Percentiles rank a stretch among this genome's conserved stretches.
These are phyloP conservation scores for Hortiboletus flavorubellus DNA, from an alignment of 768 basidiomycete genomes.

Conservation along the genomic window DNA sequence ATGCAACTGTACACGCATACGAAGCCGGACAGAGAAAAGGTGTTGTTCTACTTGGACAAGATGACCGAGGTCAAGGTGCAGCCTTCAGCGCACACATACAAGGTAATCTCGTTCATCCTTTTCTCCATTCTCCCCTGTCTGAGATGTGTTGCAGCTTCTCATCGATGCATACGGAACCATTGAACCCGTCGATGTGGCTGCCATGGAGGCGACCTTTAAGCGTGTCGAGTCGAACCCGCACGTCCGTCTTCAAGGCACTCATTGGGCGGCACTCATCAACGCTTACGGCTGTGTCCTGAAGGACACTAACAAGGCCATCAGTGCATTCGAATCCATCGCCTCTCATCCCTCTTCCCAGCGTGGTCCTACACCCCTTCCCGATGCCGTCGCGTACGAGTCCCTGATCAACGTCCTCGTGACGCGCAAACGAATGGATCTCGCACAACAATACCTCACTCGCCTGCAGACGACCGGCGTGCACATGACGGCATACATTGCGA, in stretches of 20 bases:
- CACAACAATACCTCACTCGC: constrained; percentile 61
- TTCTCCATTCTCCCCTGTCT: not conserved
- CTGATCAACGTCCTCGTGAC: constrained; percentile 84
- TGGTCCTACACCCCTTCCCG: constrained; percentile 44
- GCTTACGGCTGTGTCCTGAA: constrained; percentile 80
- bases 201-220: constrained; percentile 73
- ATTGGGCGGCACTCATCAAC: constrained; percentile 86
- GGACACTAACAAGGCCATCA: constrained; percentile 73
- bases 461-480: constrained; percentile 65
- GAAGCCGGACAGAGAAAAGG: constrained; percentile 79
- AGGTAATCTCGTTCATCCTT: constrained; percentile 43
- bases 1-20: constrained; percentile 93
- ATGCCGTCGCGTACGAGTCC: constrained; percentile 87
- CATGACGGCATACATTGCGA: constrained; percentile 95
- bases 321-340: constrained; percentile 73
- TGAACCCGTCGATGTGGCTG: constrained; percentile 70
- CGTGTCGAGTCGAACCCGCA: constrained; percentile 44
- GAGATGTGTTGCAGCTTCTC: constrained; percentile 52
- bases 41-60: constrained; percentile 70
- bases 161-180: constrained; percentile 86
- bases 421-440: constrained; percentile 72
- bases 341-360: constrained; percentile 43
- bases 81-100: constrained; percentile 93
- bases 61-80: constrained; percentile 57
- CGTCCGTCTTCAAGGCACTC: constrained; percentile 44